Conservation (phyloP, 352 stramenopile genomes). For the Phytophthora pini region DNA sequence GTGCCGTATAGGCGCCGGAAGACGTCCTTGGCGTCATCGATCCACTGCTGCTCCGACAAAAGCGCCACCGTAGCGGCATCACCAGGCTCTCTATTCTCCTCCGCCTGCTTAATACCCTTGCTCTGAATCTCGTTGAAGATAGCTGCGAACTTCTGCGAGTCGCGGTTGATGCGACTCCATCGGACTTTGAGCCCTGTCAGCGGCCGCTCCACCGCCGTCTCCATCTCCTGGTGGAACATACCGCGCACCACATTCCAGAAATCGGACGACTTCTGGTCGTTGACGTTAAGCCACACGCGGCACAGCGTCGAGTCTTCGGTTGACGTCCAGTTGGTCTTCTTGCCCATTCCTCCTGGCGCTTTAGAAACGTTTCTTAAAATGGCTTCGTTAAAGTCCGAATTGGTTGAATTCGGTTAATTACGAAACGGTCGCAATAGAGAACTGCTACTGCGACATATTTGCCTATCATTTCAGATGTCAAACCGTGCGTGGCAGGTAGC, state of each 20-base stretch:
- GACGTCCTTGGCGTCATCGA: constrained; percentile 61
- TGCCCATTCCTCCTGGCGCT: constrained; percentile 58
- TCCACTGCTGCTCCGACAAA: constrained; percentile 50
- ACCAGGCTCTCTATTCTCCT: constrained; percentile 5
- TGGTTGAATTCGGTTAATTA: neutral
- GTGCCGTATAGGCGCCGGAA: constrained; percentile 54
- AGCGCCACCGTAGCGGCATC: constrained; percentile 15
- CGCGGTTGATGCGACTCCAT: constrained; percentile 82
- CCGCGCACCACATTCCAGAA: constrained; percentile 76
- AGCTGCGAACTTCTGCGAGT: constrained; percentile 75
- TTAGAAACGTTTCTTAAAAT: constrained; percentile 58
- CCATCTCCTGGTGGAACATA: constrained; percentile 72
- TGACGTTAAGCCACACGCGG: constrained; percentile 71
- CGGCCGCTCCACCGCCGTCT: constrained; percentile 63
- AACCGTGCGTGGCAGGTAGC: constrained; percentile 34
- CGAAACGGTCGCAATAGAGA: neutral
- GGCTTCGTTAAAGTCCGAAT: neutral
- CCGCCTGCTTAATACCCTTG: constrained; percentile 25
- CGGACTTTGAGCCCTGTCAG: constrained; percentile 82
- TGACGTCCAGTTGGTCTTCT: constrained; percentile 82
- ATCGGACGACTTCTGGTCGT: constrained; percentile 61
- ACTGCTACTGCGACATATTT: neutral
- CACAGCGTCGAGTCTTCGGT: constrained; percentile 74
- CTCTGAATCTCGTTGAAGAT: constrained; percentile 52
- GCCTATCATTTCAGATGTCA: constrained; percentile 16